phyloP scores from a whole-genome alignment of 202 grass and related monocot genomes.

The Schoenoplectus tabernaemontani region DNA sequence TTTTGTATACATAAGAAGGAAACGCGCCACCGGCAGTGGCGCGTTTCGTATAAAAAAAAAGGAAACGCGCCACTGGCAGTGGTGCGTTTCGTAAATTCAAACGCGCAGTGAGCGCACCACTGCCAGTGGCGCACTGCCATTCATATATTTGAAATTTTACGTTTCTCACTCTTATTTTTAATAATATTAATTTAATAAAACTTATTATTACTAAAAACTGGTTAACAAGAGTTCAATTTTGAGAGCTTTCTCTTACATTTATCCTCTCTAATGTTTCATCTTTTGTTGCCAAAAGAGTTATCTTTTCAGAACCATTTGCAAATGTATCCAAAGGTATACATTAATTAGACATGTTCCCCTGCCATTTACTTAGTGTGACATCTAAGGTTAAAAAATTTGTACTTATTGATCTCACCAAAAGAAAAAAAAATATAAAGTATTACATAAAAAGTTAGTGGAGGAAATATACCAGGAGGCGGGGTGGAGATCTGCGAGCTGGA shows the following conservation, averaged over 20 bases:
- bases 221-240: too few relatives aligned
- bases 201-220: too few relatives aligned
- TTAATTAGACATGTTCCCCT: neutral
- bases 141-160: too few relatives aligned
- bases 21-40: too few relatives aligned
- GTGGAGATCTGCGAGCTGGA: conserved; percentile 54
- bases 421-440: neutral
- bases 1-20: too few relatives aligned
- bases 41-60: too few relatives aligned
- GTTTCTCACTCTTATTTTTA: too few relatives aligned
- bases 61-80: too few relatives aligned
- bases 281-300: neutral
- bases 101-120: too few relatives aligned
- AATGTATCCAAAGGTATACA: neutral
- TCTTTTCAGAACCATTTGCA: neutral
- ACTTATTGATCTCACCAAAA: neutral
- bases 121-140: too few relatives aligned
- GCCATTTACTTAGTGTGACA: neutral
- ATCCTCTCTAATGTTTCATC: neutral
- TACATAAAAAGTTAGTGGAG: neutral
- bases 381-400: neutral
- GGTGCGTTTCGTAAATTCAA: too few relatives aligned
- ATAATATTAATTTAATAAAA: too few relatives aligned
- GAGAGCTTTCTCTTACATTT: neutral
- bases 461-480: conserved; percentile 68